A percentile compares a stretch with the other conserved stretches of the same genome.
Evolutionary conservation across 805 yeast genomes (phyloP).

Genomic region (Ogataea ramenticola): DNA sequence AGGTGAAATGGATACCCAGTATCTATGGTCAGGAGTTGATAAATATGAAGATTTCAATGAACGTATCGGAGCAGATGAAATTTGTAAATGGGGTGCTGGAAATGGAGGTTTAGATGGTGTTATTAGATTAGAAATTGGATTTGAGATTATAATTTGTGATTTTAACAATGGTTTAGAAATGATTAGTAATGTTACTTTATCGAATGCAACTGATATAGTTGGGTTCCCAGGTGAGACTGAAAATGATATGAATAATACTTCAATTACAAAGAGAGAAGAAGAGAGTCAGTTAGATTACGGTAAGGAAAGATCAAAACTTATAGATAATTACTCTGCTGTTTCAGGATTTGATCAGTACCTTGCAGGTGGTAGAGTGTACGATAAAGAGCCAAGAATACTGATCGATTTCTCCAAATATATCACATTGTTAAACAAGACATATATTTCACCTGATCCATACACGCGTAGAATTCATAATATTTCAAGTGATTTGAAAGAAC

Average conservation of each 20-base stretch:
- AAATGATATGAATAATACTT: background rate
- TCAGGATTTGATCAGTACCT: constrained; percentile 36
- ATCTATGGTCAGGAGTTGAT: constrained; percentile 29
- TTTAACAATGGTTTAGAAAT: constrained; percentile 42
- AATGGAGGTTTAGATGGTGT: constrained; percentile 47
- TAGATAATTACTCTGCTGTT: constrained; percentile 25
- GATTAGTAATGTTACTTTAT: constrained; percentile 36
- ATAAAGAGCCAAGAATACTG: constrained; percentile 40
- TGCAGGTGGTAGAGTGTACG: constrained; percentile 40
- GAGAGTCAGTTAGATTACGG: constrained; percentile 3
- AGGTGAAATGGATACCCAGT: constrained; percentile 59
- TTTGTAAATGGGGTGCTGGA: constrained; percentile 50
- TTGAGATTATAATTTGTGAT: constrained; percentile 55
- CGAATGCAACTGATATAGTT: constrained; percentile 28
- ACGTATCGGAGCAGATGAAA: constrained; percentile 36
- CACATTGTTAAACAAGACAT: constrained; percentile 47
- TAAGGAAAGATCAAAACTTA: constrained; percentile 11
- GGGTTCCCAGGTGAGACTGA: constrained; percentile 28
- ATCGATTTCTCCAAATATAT: constrained; percentile 47
- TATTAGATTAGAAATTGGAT: constrained; percentile 53
- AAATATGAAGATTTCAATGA: constrained; percentile 31
- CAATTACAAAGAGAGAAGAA: background rate
- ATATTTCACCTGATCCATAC: constrained; percentile 42
- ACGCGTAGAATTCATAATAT: constrained; percentile 29
- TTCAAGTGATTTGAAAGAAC: constrained; percentile 25